Conservation (phyloP, 768 basidiomycete genomes). For the Rhodotorula taiwanensis region DNA sequence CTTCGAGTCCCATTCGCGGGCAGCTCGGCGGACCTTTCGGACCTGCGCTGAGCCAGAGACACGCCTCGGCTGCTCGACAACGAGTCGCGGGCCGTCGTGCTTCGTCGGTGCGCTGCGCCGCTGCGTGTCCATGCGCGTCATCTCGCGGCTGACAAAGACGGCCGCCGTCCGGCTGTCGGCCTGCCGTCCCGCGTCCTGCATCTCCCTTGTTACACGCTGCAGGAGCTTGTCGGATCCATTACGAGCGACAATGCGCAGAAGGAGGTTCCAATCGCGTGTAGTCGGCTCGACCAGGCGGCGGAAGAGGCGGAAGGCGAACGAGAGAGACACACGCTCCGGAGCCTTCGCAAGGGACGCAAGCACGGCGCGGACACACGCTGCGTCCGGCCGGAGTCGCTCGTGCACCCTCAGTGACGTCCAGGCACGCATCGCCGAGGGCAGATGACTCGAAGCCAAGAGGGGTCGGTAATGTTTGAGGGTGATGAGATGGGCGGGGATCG, state of each 20-base stretch:
- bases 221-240: slow-evolving; percentile 3
- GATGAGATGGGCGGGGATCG: neutral
- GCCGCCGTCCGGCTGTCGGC: slow-evolving; percentile 1
- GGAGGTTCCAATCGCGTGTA: slow-evolving; percentile 6
- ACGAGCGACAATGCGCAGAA: slow-evolving; percentile 6
- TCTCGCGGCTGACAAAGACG: slow-evolving; percentile 8
- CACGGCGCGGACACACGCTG: neutral
- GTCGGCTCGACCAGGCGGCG: neutral
- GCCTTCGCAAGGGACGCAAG: too few relatives aligned
- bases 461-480: slow-evolving; percentile 1
- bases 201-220: neutral
- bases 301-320: neutral
- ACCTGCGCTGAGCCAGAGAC: neutral
- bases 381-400: neutral
- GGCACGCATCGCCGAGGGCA: neutral
- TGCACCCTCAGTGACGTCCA: neutral
- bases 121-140: slow-evolving; percentile 11
- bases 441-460: slow-evolving; percentile 4
- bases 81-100: neutral
- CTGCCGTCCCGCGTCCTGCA: neutral
- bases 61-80: neutral
- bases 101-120: neutral
- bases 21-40: slow-evolving; percentile 1
- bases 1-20: neutral
- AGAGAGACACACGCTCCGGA: neutral